A percentile compares a stretch with the other conserved stretches of the same genome.
Evolutionary conservation across 805 yeast genomes (phyloP).

Genomic region (Maudiozyma pseudohumilis): DNA sequence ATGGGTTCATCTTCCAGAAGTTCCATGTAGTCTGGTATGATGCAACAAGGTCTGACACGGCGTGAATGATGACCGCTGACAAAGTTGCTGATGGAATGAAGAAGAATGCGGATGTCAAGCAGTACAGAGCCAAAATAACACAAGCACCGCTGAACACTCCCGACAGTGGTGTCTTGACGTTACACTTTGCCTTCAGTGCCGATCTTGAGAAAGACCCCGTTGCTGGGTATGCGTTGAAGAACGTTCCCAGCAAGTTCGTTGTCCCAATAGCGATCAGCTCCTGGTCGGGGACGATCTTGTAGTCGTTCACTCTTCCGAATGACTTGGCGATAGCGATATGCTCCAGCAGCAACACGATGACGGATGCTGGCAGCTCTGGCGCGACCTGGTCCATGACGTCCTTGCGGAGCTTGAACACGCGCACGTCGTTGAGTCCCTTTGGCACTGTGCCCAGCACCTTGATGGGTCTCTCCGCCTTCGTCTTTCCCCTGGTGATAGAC

Average conservation of each 20-base stretch:
- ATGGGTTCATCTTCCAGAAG: constrained; percentile 63
- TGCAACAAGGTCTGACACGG: constrained; percentile 78
- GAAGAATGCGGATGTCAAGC: constrained; percentile 73
- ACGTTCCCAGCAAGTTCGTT: constrained; percentile 81
- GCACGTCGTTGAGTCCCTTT: constrained; percentile 68
- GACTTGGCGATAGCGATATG: constrained; percentile 92
- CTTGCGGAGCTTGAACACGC: constrained; percentile 55
- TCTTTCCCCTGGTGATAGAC: constrained; percentile 51
- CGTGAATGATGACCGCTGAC: constrained; percentile 84
- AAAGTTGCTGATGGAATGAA: constrained; percentile 86
- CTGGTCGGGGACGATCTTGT: constrained; percentile 85
- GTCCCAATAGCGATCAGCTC: constrained; percentile 91
- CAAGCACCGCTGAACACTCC: constrained; percentile 86
- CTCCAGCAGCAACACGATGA: constrained; percentile 72
- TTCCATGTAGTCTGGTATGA: constrained; percentile 55
- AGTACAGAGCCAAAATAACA: constrained; percentile 77
- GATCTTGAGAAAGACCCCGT: constrained; percentile 95
- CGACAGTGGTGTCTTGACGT: constrained; percentile 88
- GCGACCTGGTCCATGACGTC: constrained; percentile 54
- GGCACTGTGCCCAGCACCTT: constrained; percentile 70
- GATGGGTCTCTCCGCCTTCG: constrained; percentile 33
- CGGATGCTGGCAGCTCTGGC: constrained; percentile 75
- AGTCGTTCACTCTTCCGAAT: constrained; percentile 85
- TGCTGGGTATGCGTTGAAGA: constrained; percentile 89
- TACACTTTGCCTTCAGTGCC: constrained; percentile 89